Evolutionary conservation across 176 grass and related monocot species (phyloP), one percentile per base, ranked within the genome.

Genomic region (Panicum miliaceum): DNA sequence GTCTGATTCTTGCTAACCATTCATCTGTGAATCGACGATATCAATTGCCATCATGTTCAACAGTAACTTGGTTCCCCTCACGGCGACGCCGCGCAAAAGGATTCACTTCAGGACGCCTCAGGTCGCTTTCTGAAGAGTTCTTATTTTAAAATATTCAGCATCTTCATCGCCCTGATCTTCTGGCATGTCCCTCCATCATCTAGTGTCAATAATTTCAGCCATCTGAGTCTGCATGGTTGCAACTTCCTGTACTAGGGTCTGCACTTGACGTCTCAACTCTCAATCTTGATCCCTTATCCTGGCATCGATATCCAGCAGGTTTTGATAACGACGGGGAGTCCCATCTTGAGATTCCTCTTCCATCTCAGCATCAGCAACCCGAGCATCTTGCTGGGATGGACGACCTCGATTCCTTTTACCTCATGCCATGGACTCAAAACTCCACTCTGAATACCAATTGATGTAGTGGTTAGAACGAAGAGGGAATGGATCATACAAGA

Each of bases 181-280:
- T 75, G 72, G 72, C 72, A 11, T 47, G 45, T 12, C 45, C 45
- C 45, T 47, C 11, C 11, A 11, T 47, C 45, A 3, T 11, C 45
- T 47, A 47, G 45, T 47, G 12, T 47, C 11, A 47, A 11, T 11
- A 47, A 47, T 11, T 47, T 47, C 10, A 12, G 45, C 45, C 45
- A 47, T 47, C 10, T 47, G 45, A 12, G 45, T 47, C 45, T 47
- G 45, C 45, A 18, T 36, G 50, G 45, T 11, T 47, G 45, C 10
- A 48, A 75, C 56, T 8, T 75, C 26, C 50, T 75, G 32, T 16
- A 75, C 72, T 18, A 73, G 48, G 13, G 70, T 50, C 25, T 51
- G 70, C 12, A 73, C 70, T 73, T 51, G 70, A 48, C 7, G n/a
- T 73, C 37, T 69, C 66, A 69, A 69, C 38, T 69, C 66, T 6